These are phyloP conservation scores for Populus hybrid DNA, from an alignment of 441 rosid genomes.

Conservation along the genomic window DNA sequence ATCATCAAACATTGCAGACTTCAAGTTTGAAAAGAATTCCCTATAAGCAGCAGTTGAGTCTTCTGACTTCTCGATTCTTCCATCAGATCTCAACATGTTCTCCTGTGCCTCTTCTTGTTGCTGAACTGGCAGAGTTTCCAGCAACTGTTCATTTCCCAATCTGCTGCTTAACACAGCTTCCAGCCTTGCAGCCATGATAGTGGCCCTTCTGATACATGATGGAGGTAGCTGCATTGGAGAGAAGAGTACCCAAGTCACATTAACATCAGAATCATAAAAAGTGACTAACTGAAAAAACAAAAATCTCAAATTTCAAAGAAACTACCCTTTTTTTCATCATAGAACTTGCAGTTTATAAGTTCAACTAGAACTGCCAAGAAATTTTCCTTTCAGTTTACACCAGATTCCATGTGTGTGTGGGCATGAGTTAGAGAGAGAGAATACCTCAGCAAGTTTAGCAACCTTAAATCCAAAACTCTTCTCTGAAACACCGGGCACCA, in stretches of 20 bases:
- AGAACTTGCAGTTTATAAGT: background rate
- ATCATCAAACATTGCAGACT: slow-evolving; percentile 32
- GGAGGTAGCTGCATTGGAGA: slow-evolving; percentile 55
- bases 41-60: slow-evolving; percentile 28
- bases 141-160: slow-evolving; percentile 23
- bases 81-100: slow-evolving; percentile 10
- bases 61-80: slow-evolving; percentile 20
- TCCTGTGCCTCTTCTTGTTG: slow-evolving; percentile 18
- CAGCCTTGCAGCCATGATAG: slow-evolving; percentile 61
- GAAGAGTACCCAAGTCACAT: background rate
- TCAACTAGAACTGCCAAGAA: background rate
- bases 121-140: slow-evolving; percentile 10
- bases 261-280: background rate
- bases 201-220: slow-evolving; percentile 60
- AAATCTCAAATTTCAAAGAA: too few species aligned
- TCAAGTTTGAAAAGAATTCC: slow-evolving; percentile 44
- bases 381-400: background rate
- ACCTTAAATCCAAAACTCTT: slow-evolving; percentile 91
- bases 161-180: slow-evolving; percentile 53
- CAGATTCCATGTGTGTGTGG: too few species aligned
- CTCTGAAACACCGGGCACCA: slow-evolving; percentile 74
- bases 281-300: background rate
- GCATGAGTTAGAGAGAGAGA: slow-evolving; percentile 4
- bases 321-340: background rate
- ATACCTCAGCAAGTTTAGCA: slow-evolving; percentile 86